Percentiles rank a stretch among this genome's conserved stretches.
phyloP scores from a whole-genome alignment of 495 filamentous ascomycete genomes.

The Lepidopterella palustris region DNA sequence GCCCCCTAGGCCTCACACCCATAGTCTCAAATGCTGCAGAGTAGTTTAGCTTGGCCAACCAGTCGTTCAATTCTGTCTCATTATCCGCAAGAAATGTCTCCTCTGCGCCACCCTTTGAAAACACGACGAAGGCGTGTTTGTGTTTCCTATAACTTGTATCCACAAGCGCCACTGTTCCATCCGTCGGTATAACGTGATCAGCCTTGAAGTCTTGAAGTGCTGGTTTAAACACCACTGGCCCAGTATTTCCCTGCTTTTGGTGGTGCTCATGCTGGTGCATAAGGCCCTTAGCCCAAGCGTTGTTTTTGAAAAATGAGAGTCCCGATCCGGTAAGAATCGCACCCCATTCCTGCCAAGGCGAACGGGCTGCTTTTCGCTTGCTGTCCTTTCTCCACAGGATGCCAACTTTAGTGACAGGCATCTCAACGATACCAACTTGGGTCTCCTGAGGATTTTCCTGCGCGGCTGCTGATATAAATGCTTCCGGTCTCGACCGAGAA shows the following conservation, averaged over 20 bases:
- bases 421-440: conserved; percentile 89
- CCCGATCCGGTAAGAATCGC: conserved; percentile 91
- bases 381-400: conserved; percentile 91
- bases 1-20: conserved; percentile 82
- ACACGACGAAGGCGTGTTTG: conserved; percentile 89
- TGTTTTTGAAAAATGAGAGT: conserved; percentile 92
- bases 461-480: conserved; percentile 82
- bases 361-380: conserved; percentile 90
- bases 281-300: conserved; percentile 81
- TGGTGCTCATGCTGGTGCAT: conserved; percentile 81
- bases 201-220: conserved; percentile 88
- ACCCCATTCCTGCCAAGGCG: conserved; percentile 98
- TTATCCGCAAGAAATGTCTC: conserved; percentile 86
- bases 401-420: conserved; percentile 95
- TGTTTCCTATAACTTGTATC: conserved; percentile 90
- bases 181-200: conserved; percentile 83
- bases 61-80: conserved; percentile 91
- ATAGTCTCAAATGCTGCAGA: conserved; percentile 88
- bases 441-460: conserved; percentile 79
- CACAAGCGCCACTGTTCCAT: conserved; percentile 81
- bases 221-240: conserved; percentile 79
- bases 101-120: conserved; percentile 72
- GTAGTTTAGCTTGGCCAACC: conserved; percentile 94
- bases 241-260: conserved; percentile 58
- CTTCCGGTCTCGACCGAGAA: conserved; percentile 82